Base-by-base conservation (phyloP, 1,284 basidiomycete genomes). In the Papiliotrema fonsecae region DNA sequence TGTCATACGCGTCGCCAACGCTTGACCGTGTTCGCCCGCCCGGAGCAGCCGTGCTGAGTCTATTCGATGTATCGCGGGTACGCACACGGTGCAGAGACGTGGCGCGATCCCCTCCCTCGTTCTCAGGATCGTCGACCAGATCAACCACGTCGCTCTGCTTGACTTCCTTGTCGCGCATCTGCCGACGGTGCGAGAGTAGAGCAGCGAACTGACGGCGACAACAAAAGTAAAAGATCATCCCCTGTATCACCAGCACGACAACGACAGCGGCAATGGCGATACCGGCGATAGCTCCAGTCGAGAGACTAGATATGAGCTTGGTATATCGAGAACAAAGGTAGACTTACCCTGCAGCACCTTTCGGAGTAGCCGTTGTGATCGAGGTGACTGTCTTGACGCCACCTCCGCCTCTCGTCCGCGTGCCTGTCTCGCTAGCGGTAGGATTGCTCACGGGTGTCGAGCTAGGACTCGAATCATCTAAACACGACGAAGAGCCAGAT, bases 221-320 rank as follows among this genome's bases (percentile, higher is more conserved):
- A 57, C 67, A 69, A 56, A 67, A 66, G 60, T 61, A 72, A 28
- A 71, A 31, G 13, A 70, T 39, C 3, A 57, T 36, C 5, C 44
- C 55, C 54, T 67, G 67, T 2, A 65, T 34, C 21, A 62, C 53
- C 13, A 65, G 27, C 7, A 69, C 57, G 4, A 45, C 56, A n/a
- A 62, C 47, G 14, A 69, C 49, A 1, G 58, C 65, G 11, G 56
- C 62, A 4, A 70, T 48, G 19, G 61, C 67, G 22, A 72, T 69
- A 6, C 69, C 69, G 18, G 56, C 67, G 37, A 71, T 65, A 14
- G 65, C 56, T 5, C 67, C 66, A 9, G 59, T 57, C 3, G 51
- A 51, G 10, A 65, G 48, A 7, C 63, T 68, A 49, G 4, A 18
- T n/a, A 25, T 34, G 24, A 3, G 16, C 4, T 42, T 30, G 14